Evolutionary conservation across 805 yeast genomes (phyloP), one percentile per base, ranked within the genome.

Genomic region (Wickerhamiella alocasiicola): DNA sequence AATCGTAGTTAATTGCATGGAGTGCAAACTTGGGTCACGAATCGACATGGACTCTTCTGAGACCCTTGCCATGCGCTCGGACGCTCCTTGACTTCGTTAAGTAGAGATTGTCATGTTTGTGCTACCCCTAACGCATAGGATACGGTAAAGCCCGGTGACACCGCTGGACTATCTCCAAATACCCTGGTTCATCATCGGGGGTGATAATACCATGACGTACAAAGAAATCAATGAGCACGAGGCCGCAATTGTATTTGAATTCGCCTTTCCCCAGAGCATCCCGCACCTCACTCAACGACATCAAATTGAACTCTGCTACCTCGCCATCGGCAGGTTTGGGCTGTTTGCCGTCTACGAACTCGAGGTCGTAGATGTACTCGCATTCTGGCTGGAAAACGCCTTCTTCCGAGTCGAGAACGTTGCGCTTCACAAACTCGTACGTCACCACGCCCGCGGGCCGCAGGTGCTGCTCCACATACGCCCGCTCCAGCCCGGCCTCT

Each of bases 191-290:
- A 37, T 62, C 66, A 36, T 74, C 81, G 0, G 79, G 66, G 0
- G 78, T 72, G 9, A 88, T 56, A 25, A 67, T 55, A 1, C 95
- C 95, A 52, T 80, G 87, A 50, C 98, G 74, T n/a, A 87, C 70
- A 42, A 91, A 64, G 53, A 91, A 91, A 51, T 88, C 96, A 12
- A 85, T 66, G 23, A 81, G 65, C 2, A 87, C 78, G n/a, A 60
- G 48, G 0, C 79, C 94, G 62, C 95, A 81, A 53, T 88, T 91
- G 20, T 94, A 94, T 59, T 88, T 91, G 64, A 91, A 91, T 51
- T 78, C 74, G 1, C 74, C 74, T 0, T 59, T 57, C 9, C 53
- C 53, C 21, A 88, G 52, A n/a, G 70, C 65, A 23, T 53, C 43
- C 26, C 67, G 45, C 1, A 82, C 72, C 46, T 81, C 78, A 3